These are phyloP conservation scores for Yamadazyma blattariae DNA, from an alignment of 1,139 yeast genomes.

Conservation along the genomic window DNA sequence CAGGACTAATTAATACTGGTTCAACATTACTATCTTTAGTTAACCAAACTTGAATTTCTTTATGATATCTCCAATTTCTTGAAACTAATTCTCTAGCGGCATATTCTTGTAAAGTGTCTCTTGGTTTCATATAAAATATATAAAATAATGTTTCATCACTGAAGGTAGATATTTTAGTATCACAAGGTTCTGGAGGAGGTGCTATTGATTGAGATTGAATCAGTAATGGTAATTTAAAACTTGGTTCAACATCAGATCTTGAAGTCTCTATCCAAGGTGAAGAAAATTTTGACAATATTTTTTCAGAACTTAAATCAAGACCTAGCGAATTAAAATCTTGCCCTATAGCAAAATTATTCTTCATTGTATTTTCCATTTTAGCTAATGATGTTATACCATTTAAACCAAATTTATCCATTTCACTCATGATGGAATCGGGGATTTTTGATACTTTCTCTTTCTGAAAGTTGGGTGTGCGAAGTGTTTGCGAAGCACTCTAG, in stretches of 20 bases:
- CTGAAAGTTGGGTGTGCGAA: no score
- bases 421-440: conserved; percentile 9
- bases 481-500: no score
- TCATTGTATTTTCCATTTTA: conserved; percentile 64
- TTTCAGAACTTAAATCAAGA: conserved; percentile 51
- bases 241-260: conserved; percentile 88
- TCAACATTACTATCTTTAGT: conserved; percentile 92
- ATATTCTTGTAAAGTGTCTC: conserved; percentile 89
- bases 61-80: conserved; percentile 96
- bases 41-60: conserved; percentile 92
- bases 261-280: conserved; percentile 96
- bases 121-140: conserved; percentile 90
- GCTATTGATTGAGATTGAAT: conserved; percentile 49
- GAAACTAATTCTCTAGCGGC: conserved; percentile 88
- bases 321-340: conserved; percentile 78
- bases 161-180: conserved; percentile 69
- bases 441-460: background rate
- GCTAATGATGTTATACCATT: conserved; percentile 68
- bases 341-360: conserved; percentile 75
- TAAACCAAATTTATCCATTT: conserved; percentile 69
- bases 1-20: conserved; percentile 80
- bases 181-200: conserved; percentile 48
- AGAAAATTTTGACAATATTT: conserved; percentile 69
- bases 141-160: conserved; percentile 92
- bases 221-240: conserved; percentile 57